Conservation (phyloP, 257 asterid species). For the Primulina eburnea region DNA sequence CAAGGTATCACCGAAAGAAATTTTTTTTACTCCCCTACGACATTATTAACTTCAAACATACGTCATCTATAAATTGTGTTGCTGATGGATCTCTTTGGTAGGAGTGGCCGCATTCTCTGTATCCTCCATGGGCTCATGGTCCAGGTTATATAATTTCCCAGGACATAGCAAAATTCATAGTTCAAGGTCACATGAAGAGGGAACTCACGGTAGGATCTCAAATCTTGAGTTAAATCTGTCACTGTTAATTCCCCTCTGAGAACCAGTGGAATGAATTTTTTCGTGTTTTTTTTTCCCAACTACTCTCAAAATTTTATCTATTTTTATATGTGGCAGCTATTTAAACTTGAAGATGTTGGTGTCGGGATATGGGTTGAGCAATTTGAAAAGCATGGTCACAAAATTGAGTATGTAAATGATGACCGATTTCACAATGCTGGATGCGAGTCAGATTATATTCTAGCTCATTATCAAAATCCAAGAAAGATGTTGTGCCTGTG, state of each 20-base stretch:
- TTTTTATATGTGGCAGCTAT: conserved; percentile 44
- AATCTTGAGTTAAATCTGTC: neutral
- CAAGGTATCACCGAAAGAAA: conserved; percentile 40
- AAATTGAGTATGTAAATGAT: conserved; percentile 51
- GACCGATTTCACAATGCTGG: conserved; percentile 71
- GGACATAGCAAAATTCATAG: conserved; percentile 83
- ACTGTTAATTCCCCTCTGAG: neutral
- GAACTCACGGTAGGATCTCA: conserved; percentile 55
- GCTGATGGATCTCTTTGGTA: conserved; percentile 28
- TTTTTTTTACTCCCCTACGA: neutral
- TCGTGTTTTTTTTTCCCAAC: too few relatives aligned
- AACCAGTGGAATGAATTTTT: neutral
- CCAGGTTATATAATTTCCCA: conserved; percentile 87
- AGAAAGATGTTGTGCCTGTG: conserved; percentile 76
- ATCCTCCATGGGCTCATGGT: conserved; percentile 98
- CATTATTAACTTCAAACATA: neutral
- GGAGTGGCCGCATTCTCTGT: conserved; percentile 86
- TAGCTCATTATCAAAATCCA: conserved; percentile 91
- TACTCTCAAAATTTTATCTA: too few relatives aligned
- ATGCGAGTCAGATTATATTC: conserved; percentile 69
- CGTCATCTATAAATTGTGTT: neutral
- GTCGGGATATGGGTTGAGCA: conserved; percentile 87
- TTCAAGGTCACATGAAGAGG: conserved; percentile 59
- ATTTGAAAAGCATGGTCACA: conserved; percentile 43
- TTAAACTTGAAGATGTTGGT: conserved; percentile 95